A percentile compares a stretch with the other conserved stretches of the same genome.
Conservation (phyloP, 2,329 filamentous ascomycete genomes). For the Plenodomus biglobosus region DNA sequence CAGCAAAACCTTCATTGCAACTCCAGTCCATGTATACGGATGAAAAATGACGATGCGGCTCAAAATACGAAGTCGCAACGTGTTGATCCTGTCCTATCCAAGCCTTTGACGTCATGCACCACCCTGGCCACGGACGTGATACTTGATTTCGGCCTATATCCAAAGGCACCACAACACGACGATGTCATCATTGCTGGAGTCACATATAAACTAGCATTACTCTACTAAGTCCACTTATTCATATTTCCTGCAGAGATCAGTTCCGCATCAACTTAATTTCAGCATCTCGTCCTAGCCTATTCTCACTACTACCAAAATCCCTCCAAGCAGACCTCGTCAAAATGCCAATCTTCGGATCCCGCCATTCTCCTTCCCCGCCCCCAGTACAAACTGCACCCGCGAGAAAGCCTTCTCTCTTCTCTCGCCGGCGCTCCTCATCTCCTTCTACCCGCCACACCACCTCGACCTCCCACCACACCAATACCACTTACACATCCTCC, state of each 20-base stretch:
- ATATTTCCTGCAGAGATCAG: not conserved
- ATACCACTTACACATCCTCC: constrained; percentile 25
- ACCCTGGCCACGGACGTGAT: not conserved
- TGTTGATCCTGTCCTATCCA: constrained; percentile 10
- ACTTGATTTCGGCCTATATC: not conserved
- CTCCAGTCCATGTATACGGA: not conserved
- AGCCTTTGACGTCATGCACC: constrained; percentile 18
- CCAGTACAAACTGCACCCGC: constrained; percentile 25
- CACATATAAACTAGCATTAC: constrained; percentile 10
- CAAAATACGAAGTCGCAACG: not conserved
- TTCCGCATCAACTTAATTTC: not conserved
- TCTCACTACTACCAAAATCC: not conserved
- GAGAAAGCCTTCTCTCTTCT: constrained; percentile 39
- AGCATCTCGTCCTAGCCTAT: not conserved
- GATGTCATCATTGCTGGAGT: not conserved
- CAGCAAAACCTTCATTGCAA: too few species aligned
- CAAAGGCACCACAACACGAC: not conserved
- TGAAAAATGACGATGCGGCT: constrained; percentile 11
- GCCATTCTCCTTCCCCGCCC: constrained; percentile 28
- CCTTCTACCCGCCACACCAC: constrained; percentile 22
- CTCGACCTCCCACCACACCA: constrained; percentile 16
- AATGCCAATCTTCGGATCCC: constrained; percentile 43
- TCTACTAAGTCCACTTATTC: too few species aligned
- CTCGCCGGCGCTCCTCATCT: constrained; percentile 41
- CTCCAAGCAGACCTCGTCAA: not conserved